Percentiles rank a stretch among this genome's conserved stretches.
phyloP scores from a whole-genome alignment of 305 asterid genomes.

The Solanum hybrid region DNA sequence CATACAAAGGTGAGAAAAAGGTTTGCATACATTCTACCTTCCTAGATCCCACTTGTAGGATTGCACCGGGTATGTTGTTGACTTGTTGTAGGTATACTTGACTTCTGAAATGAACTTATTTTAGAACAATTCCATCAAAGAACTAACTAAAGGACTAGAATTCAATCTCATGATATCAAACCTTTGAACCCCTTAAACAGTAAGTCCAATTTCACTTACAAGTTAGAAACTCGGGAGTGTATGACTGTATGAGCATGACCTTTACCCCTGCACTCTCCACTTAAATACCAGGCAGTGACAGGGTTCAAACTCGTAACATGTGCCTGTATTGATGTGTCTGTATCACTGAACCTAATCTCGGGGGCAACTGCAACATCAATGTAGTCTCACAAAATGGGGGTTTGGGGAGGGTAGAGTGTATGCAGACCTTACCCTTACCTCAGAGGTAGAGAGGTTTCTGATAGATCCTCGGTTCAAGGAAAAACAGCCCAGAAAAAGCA shows the following conservation, averaged over 20 bases:
- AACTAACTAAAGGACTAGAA: neutral
- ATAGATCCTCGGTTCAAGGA: neutral
- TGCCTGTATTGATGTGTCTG: neutral
- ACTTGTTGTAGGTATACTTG: neutral
- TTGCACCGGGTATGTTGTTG: neutral
- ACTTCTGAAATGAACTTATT: neutral
- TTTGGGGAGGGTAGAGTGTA: accelerated
- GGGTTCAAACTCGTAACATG: neutral
- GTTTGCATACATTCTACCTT: neutral
- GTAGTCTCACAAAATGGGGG: neutral
- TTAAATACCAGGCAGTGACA: neutral
- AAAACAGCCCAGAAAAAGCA: neutral
- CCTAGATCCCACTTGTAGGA: accelerated
- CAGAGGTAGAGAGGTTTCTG: neutral
- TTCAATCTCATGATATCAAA: neutral
- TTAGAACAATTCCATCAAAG: neutral
- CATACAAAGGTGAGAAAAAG: neutral
- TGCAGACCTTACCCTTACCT: neutral
- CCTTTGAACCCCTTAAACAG: neutral
- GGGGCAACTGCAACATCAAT: neutral
- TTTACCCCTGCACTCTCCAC: neutral
- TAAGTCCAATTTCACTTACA: neutral
- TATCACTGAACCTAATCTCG: neutral
- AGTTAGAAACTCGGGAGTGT: neutral
- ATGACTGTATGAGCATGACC: neutral